These are phyloP conservation scores for Phytophthora citricola DNA, from an alignment of 352 stramenopile genomes.

Conservation along the genomic window DNA sequence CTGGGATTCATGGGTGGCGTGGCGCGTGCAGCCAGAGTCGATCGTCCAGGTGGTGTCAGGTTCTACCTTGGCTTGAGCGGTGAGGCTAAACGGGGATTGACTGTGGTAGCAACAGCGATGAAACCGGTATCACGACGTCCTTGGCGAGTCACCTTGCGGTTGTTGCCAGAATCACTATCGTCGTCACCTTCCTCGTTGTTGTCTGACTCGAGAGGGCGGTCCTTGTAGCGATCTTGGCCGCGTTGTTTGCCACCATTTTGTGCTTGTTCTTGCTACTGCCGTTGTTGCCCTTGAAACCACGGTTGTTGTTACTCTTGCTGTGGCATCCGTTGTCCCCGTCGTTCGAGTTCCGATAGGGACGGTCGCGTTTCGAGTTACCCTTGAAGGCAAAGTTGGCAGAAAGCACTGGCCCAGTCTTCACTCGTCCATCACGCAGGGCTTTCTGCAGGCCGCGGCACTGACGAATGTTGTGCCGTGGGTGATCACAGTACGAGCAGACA, in stretches of 20 bases:
- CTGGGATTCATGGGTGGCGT: slow-evolving; percentile 20
- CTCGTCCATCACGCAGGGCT: neutral
- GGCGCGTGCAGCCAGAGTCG: slow-evolving; percentile 18
- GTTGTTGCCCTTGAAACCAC: too few relatives aligned
- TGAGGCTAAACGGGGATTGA: slow-evolving; percentile 1
- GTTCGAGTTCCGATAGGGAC: too few relatives aligned
- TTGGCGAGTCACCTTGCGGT: slow-evolving; percentile 4
- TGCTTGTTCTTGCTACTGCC: neutral
- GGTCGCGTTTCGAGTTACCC: too few relatives aligned
- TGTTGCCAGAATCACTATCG: neutral
- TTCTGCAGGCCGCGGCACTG: slow-evolving; percentile 1
- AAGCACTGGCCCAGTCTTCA: slow-evolving; percentile 1
- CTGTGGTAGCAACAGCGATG: slow-evolving; percentile 6
- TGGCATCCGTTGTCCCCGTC: too few relatives aligned
- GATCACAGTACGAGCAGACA: too few relatives aligned
- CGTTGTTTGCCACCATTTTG: too few relatives aligned
- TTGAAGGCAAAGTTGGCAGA: slow-evolving; percentile 1
- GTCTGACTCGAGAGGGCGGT: too few relatives aligned
- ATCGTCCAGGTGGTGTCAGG: neutral
- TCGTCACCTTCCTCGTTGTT: neutral
- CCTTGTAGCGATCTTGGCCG: too few relatives aligned
- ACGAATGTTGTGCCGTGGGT: too few relatives aligned
- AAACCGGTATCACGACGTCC: slow-evolving; percentile 1
- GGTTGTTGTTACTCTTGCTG: too few relatives aligned
- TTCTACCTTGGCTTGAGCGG: neutral